Evolutionary conservation across 352 stramenopile species (phyloP).

Genomic region (Phytophthora megakarya): DNA sequence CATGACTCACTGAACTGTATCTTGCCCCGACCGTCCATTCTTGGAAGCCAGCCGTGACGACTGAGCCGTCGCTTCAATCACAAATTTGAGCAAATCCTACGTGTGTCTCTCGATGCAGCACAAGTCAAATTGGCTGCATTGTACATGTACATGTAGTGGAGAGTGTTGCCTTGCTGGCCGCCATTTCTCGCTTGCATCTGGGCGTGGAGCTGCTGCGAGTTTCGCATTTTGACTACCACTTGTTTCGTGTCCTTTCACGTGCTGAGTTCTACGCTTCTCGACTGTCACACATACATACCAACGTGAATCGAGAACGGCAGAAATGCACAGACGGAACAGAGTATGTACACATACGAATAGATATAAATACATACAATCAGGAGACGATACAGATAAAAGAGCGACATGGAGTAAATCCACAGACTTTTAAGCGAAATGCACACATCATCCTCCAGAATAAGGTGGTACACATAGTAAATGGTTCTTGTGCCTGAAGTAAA

Average conservation of each 20-base stretch:
- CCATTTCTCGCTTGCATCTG: constrained; percentile 24
- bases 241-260: constrained; percentile 8
- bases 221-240: constrained; percentile 29
- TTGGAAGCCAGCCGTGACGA: constrained; percentile 11
- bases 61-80: constrained; percentile 4
- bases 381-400: too few relatives aligned
- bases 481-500: too few relatives aligned
- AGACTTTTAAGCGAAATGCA: too few relatives aligned
- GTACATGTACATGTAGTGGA: too few relatives aligned
- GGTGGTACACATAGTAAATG: too few relatives aligned
- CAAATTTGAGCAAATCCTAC: constrained; percentile 34
- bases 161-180: constrained; percentile 25
- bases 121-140: constrained; percentile 18
- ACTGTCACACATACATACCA: constrained; percentile 32
- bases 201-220: constrained; percentile 36
- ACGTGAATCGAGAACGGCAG: constrained; percentile 4
- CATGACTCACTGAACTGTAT: constrained; percentile 22
- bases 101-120: neutral
- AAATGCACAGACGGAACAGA: too few relatives aligned
- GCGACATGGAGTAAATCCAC: too few relatives aligned
- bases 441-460: too few relatives aligned
- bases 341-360: too few relatives aligned
- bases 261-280: constrained; percentile 17
- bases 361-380: too few relatives aligned
- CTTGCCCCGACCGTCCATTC: constrained; percentile 2